Conservation (phyloP, 2,329 filamentous ascomycete species). For the Corniculantispora saksenae region DNA sequence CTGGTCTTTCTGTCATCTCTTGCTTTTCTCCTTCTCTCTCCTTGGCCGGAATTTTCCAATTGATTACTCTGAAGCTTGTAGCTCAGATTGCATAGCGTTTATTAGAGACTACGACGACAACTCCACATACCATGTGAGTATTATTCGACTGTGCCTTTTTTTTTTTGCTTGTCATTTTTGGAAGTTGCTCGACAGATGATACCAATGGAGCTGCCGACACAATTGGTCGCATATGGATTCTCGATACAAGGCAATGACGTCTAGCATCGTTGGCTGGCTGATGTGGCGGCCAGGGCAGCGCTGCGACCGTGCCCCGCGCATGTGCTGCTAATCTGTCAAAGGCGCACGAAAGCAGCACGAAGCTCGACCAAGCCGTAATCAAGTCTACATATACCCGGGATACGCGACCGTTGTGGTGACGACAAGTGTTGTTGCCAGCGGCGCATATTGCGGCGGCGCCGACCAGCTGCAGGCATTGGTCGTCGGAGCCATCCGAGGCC, state of each 20-base stretch:
- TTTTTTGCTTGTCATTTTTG: not conserved
- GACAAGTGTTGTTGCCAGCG: conserved; percentile 4
- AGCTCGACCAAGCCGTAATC: not conserved
- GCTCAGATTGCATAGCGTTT: conserved; percentile 20
- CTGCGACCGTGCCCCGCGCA: not conserved
- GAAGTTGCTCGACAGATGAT: no score
- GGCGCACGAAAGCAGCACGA: not conserved
- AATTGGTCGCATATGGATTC: not conserved
- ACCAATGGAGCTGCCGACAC: not conserved
- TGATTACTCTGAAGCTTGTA: conserved; percentile 16
- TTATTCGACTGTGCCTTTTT: not conserved
- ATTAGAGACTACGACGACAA: not conserved
- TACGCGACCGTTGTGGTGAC: not conserved
- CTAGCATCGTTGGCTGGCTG: not conserved
- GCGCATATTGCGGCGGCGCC: not conserved
- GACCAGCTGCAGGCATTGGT: conserved; percentile 2
- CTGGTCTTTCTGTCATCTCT: conserved; percentile 10
- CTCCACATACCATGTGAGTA: conserved; percentile 7
- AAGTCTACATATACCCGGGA: not conserved
- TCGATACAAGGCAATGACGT: not conserved
- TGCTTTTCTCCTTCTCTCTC: conserved; percentile 13
- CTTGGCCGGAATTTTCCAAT: not conserved
- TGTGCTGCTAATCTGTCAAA: not conserved
- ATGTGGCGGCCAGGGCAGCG: not conserved
- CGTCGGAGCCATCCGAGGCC: not conserved